A percentile compares a stretch with the other conserved stretches of the same genome.
These are phyloP conservation scores for Neonectria ditissima DNA, from an alignment of 2,329 filamentous ascomycete genomes.

Conservation along the genomic window DNA sequence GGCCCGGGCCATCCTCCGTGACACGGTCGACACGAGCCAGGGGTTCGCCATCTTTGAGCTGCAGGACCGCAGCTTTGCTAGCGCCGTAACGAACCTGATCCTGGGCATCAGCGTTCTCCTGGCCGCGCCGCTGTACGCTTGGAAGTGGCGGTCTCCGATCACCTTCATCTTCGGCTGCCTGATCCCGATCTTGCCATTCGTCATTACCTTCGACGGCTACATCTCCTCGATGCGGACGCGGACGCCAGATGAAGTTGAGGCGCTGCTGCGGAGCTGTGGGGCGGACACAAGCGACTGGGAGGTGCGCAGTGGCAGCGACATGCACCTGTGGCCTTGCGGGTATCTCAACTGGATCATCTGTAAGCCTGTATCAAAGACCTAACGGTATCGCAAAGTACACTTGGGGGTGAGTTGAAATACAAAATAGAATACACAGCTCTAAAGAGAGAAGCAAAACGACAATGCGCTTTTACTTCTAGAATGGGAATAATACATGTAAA, in stretches of 20 bases:
- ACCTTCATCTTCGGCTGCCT: slow-evolving; percentile 75
- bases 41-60: slow-evolving; percentile 81
- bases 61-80: slow-evolving; percentile 71
- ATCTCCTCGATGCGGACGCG: slow-evolving; percentile 76
- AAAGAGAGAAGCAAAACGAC: not conserved
- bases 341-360: slow-evolving; percentile 65
- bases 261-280: slow-evolving; percentile 66
- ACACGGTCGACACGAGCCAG: slow-evolving; percentile 73
- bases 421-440: slow-evolving; percentile 6
- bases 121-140: slow-evolving; percentile 64
- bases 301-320: slow-evolving; percentile 59
- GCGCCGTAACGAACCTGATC: slow-evolving; percentile 64
- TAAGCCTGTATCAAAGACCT: slow-evolving; percentile 47
- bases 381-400: slow-evolving; percentile 22
- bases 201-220: slow-evolving; percentile 76
- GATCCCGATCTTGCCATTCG: slow-evolving; percentile 74
- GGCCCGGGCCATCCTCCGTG: slow-evolving; percentile 70
- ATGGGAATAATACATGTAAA: not conserved
- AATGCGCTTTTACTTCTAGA: not conserved
- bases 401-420: slow-evolving; percentile 3
- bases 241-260: slow-evolving; percentile 73
- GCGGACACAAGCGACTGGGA: slow-evolving; percentile 60
- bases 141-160: slow-evolving; percentile 63
- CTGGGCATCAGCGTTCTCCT: slow-evolving; percentile 65
- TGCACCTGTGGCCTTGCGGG: slow-evolving; percentile 64